Conservation (phyloP, 129 eudicot species). For the Heracleum sosnowskyi region DNA sequence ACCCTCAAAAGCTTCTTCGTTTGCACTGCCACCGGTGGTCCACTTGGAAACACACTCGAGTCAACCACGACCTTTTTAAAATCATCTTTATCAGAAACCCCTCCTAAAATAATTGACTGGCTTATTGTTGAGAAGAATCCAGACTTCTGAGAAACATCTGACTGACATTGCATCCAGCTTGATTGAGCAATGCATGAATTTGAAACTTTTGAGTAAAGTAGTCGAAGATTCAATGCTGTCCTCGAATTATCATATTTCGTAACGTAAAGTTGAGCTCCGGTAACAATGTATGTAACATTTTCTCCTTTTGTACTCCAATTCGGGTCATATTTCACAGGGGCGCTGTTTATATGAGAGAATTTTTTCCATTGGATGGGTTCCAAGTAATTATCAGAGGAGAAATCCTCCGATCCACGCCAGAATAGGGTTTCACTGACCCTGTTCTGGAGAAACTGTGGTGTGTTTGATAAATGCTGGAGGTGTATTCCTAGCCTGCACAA, state of each 20-base stretch:
- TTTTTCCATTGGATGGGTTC: constrained; percentile 83
- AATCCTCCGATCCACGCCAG: constrained; percentile 73
- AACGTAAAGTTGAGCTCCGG: constrained; percentile 76
- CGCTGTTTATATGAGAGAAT: constrained; percentile 60
- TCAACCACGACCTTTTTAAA: constrained; percentile 47
- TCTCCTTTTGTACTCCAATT: constrained; percentile 30
- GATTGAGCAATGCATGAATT: constrained; percentile 46
- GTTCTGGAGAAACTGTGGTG: constrained; percentile 51
- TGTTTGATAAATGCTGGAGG: constrained; percentile 62
- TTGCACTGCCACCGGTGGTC: constrained; percentile 77
- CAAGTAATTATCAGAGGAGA: constrained; percentile 32
- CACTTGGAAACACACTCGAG: constrained; percentile 64
- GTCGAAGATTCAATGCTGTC: constrained; percentile 65
- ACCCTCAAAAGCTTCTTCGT: constrained; percentile 52
- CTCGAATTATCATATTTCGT: constrained; percentile 35
- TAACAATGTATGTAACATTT: constrained; percentile 52
- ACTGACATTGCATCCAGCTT: constrained; percentile 47
- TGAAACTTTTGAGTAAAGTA: constrained; percentile 48
- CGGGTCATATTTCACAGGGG: constrained; percentile 63
- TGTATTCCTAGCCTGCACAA: constrained; percentile 69
- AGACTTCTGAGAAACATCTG: constrained; percentile 33
- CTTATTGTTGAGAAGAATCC: constrained; percentile 56
- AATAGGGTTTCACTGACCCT: constrained; percentile 25
- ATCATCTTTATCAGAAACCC: constrained; percentile 38
- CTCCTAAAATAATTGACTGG: constrained; percentile 21